Evolutionary conservation across 306 rosid genomes (phyloP).

Genomic region (Cajanus cajan): DNA sequence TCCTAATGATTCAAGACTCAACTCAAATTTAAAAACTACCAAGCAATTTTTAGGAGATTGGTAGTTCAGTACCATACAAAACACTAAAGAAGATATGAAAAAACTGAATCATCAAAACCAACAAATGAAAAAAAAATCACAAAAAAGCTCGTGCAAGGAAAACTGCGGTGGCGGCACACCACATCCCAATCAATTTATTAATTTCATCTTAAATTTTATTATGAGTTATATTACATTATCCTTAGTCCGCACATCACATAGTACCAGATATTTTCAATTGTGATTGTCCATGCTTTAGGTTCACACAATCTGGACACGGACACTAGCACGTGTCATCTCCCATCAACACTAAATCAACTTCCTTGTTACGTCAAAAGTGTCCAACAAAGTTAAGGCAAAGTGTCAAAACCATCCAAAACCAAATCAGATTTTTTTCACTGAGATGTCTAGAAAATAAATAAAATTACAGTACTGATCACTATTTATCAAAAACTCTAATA

Average conservation of each 20-base stretch:
- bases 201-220: not conserved
- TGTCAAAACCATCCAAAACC: not conserved
- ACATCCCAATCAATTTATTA: not conserved
- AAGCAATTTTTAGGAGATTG: no score
- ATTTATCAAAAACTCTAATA: not conserved
- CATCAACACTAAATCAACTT: not conserved
- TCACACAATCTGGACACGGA: not conserved
- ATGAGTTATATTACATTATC: not conserved
- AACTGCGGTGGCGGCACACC: slow-evolving; percentile 1
- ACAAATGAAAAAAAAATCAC: not conserved
- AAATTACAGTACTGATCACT: not conserved
- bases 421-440: not conserved
- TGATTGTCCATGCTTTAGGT: not conserved
- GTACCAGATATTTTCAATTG: slow-evolving; percentile 4
- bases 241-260: no score
- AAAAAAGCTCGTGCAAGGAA: not conserved
- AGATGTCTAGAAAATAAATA: not conserved
- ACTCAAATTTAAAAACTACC: no score
- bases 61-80: no score
- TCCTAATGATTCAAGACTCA: no score
- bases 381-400: not conserved
- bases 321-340: not conserved
- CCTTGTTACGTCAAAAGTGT: not conserved
- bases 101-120: no score
- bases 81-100: no score